These are phyloP conservation scores for Somion occarium DNA, from an alignment of 1,284 basidiomycete species.

Conservation along the genomic window DNA sequence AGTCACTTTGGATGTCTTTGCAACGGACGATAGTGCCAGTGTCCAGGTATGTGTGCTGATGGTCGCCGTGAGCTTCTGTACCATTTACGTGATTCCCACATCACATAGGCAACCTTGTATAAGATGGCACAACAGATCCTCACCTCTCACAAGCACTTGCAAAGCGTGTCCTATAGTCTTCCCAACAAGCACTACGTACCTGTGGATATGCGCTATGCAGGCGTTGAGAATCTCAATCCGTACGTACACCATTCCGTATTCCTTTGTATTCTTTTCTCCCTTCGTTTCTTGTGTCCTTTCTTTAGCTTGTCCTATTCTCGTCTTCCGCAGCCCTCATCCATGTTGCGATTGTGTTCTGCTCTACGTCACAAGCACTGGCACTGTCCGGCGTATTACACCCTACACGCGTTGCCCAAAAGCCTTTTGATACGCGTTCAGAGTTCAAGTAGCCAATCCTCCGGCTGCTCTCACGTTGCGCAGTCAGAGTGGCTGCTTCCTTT, in stretches of 20 bases:
- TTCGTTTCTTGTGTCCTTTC: background rate
- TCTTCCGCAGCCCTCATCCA: background rate
- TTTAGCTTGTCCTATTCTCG: background rate
- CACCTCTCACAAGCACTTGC: conserved; percentile 57
- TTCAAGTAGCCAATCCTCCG: too few relatives aligned
- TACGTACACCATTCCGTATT: conserved; percentile 17
- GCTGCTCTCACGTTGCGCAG: background rate
- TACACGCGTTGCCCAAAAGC: too few relatives aligned
- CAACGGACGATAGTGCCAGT: conserved; percentile 83
- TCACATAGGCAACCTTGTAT: conserved; percentile 79
- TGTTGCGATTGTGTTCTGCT: background rate
- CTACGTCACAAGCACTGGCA: background rate
- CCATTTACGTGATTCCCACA: background rate
- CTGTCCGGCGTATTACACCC: too few relatives aligned
- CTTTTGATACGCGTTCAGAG: too few relatives aligned
- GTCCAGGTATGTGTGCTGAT: conserved; percentile 66
- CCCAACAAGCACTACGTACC: conserved; percentile 96
- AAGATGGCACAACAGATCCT: conserved; percentile 82
- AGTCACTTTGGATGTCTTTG: conserved; percentile 81
- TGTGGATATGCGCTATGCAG: conserved; percentile 69
- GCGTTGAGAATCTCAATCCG: conserved; percentile 49
- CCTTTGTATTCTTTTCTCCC: conserved; percentile 9
- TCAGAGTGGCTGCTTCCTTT: background rate
- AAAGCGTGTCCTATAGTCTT: conserved; percentile 67
- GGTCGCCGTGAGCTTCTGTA: background rate